phyloP scores from a whole-genome alignment of 2,329 filamentous ascomycete species.

The Epichloe gansuensis region DNA sequence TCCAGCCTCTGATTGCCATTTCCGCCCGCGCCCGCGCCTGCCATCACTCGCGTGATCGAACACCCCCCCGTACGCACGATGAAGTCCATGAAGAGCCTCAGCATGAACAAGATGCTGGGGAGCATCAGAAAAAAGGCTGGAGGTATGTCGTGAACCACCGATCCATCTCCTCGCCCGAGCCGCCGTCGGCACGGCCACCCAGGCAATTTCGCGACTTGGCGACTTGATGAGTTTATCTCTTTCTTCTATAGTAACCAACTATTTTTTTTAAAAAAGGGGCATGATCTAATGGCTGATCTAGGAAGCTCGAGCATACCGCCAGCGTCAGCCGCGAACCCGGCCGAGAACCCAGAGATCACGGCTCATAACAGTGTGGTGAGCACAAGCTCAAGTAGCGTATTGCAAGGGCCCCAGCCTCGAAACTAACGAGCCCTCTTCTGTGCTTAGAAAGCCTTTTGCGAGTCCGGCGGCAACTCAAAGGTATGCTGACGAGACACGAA shows the following conservation, averaged over 20 bases:
- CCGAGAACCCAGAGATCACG: constrained; percentile 54
- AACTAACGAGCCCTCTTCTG: constrained; percentile 13
- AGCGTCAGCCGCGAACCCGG: constrained; percentile 17
- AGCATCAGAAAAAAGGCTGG: constrained; percentile 38
- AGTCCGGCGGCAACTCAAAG: constrained; percentile 50
- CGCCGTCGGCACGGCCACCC: not conserved
- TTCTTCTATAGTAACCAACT: too few species aligned
- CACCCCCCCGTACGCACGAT: constrained; percentile 12
- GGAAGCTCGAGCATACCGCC: constrained; percentile 5
- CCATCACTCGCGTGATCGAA: not conserved
- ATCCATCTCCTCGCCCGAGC: not conserved
- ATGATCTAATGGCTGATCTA: not conserved
- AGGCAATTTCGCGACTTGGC: not conserved
- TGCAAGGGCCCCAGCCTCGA: not conserved
- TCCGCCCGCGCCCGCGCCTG: not conserved
- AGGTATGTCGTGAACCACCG: constrained; percentile 8
- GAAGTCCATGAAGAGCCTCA: constrained; percentile 39
- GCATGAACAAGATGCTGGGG: constrained; percentile 43
- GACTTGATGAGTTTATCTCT: not conserved
- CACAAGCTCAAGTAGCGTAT: constrained; percentile 5
- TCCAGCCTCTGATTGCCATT: too few species aligned
- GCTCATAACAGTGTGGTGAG: constrained; percentile 54
- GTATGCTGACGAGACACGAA: constrained; percentile 21
- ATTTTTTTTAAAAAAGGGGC: not conserved
- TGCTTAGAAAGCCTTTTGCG: constrained; percentile 64